Percentiles rank a stretch among this genome's conserved stretches.
Evolutionary conservation across 1,284 basidiomycete genomes (phyloP).

Genomic region (Boletus mariae): DNA sequence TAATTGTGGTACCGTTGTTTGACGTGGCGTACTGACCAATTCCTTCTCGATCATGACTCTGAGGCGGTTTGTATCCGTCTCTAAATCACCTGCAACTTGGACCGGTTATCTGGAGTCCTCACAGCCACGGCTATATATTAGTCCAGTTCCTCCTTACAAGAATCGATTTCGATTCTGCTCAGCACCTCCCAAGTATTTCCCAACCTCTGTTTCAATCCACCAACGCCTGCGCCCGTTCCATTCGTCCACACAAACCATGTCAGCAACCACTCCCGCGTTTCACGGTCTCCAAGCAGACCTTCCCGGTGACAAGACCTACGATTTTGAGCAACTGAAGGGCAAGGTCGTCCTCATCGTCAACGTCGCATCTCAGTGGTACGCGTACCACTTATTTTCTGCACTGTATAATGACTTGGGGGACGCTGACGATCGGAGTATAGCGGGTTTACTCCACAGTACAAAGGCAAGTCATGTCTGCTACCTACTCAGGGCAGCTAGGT

Average conservation of each 20-base stretch:
- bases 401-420: neutral
- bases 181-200: neutral
- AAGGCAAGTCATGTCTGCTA: conserved; percentile 39
- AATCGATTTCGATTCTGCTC: neutral
- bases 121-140: neutral
- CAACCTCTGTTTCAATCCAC: neutral
- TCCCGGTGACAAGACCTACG: conserved; percentile 50
- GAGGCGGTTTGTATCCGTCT: conserved; percentile 1
- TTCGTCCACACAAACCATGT: conserved; percentile 18
- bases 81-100: conserved; percentile 3
- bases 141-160: neutral
- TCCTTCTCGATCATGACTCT: conserved; percentile 9
- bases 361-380: conserved; percentile 69
- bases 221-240: conserved; percentile 12
- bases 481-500: neutral
- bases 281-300: conserved; percentile 62
- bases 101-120: neutral
- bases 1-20: neutral
- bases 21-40: neutral
- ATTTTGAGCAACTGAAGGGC: conserved; percentile 67
- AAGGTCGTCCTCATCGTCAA: conserved; percentile 77
- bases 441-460: conserved; percentile 89
- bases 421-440: conserved; percentile 35
- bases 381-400: neutral
- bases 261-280: conserved; percentile 39